Evolutionary conservation across 768 basidiomycete genomes (phyloP), one percentile per base, ranked within the genome.

Genomic region (Suillus placidus): DNA sequence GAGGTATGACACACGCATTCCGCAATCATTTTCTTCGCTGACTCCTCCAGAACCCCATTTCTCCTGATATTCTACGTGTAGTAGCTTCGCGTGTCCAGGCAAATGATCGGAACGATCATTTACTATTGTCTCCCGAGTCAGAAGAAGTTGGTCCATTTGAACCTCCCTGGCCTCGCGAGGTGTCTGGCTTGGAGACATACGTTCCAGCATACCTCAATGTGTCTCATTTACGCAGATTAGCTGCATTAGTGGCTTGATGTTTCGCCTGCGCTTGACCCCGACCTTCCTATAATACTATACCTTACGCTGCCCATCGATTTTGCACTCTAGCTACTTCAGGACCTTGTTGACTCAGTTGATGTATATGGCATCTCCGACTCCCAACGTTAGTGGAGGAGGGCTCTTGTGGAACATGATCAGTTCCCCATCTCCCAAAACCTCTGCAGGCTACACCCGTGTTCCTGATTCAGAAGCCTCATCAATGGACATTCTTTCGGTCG

Each of bases 71-170:
- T 67, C 83, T 99, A 45, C 91, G 95, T 61, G 95, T 98, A 26
- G 97, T 99, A 61, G 95, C 97, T 49, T 93, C 95, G 40, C 87
- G 97, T 58, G 96, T 99, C 62, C 91, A 94, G 73, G 92, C 95
- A 57, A 94, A 97, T 77, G 97, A 99, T 80, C 90, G 95, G 72
- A 95, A 94, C 75, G 97, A 99, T 77, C 97, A 99, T 76, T 84
- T 99, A 23, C 87, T 99, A 65, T 89, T 99, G 61, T 89, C 94
- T 37, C 96, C 97, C 35, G 97, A 99, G 78, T 94, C 92, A 51
- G 97, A 99, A 74, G 97, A 99, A 80, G 97, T 97, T 26, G 94
- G 95, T 34, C 91, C 94, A 60, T 98, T 94, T 75, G 96, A 99
- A 75, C 82, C 95, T 55, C 96, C 97, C 2, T 84, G 96, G 63